Evolutionary conservation across 306 rosid species (phyloP).

Genomic region (Medicago truncatula): MtrunA17r5.0-ANR NC_053044.1:44029001-44029500

Average conservation of each 20-base stretch:
- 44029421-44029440: neutral
- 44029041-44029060: neutral
- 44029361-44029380: too few species aligned
- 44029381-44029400: neutral
- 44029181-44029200: neutral
- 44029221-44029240: neutral
- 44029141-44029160: neutral
- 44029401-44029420: neutral
- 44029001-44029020: neutral
- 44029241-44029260: neutral
- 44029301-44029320: too few species aligned
- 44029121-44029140: slow-evolving; percentile 21
- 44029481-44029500: neutral
- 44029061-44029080: slow-evolving; percentile 28
- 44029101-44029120: slow-evolving; percentile 37
- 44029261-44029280: too few species aligned
- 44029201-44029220: neutral
- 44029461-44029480: neutral
- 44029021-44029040: neutral
- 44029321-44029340: neutral
- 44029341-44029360: neutral
- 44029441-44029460: neutral
- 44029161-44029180: neutral
- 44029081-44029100: slow-evolving; percentile 36
- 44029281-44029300: too few species aligned